A percentile compares a stretch with the other conserved stretches of the same genome.
phyloP scores from a whole-genome alignment of 768 basidiomycete species.

The Auriscalpium orientale region DNA sequence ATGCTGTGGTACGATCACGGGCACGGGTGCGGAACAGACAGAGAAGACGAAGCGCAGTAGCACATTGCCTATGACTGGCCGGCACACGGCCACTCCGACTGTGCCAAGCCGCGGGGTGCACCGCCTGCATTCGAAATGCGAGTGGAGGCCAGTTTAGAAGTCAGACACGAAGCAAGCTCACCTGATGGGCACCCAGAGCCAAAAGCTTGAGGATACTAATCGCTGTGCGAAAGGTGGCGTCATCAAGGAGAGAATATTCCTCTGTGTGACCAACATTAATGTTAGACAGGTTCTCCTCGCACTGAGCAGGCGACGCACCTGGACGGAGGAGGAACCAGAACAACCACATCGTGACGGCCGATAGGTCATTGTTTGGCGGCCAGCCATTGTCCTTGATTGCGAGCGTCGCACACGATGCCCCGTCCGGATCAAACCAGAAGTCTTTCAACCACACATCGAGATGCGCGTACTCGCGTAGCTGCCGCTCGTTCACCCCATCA shows the following conservation, averaged over 20 bases:
- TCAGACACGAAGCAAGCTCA: constrained; percentile 23
- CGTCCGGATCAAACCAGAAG: constrained; percentile 57
- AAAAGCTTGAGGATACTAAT: constrained; percentile 48
- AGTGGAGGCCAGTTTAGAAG: constrained; percentile 11
- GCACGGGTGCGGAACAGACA: no score
- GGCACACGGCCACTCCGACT: no score
- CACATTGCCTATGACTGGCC: no score
- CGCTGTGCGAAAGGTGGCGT: constrained; percentile 36
- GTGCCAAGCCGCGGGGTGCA: no score
- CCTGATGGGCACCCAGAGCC: constrained; percentile 60
- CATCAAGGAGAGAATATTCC: constrained; percentile 33
- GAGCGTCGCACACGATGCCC: constrained; percentile 43
- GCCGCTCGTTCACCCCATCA: constrained; percentile 61
- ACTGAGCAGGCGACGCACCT: constrained; percentile 33
- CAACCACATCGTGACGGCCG: constrained; percentile 68
- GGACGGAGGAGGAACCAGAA: constrained; percentile 65
- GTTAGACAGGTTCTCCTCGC: background rate
- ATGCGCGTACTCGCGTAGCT: constrained; percentile 61
- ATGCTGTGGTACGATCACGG: no score
- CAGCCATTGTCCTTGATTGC: constrained; percentile 41
- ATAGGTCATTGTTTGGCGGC: constrained; percentile 46
- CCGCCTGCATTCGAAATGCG: no score
- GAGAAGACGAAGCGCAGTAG: no score
- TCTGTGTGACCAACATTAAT: constrained; percentile 28
- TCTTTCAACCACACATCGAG: constrained; percentile 58